Conservation (phyloP, 305 asterid genomes). For the Galium porrigens region DNA sequence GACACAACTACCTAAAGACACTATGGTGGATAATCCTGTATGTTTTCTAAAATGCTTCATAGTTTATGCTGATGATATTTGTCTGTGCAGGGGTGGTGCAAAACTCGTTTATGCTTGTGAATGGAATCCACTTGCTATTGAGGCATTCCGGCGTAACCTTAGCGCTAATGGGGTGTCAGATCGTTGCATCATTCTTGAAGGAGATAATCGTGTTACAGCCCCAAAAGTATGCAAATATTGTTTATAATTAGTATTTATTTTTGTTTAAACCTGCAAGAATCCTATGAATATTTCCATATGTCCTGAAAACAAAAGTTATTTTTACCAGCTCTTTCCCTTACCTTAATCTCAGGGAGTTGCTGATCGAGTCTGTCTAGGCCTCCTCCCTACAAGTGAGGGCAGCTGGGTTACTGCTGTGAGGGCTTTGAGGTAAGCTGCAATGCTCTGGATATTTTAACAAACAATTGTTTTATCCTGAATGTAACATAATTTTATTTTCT, state of each 20-base stretch:
- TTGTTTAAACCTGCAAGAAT: background rate
- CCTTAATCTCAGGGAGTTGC: conserved; percentile 62
- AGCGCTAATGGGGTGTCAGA: conserved; percentile 61
- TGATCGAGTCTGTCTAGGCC: conserved; percentile 85
- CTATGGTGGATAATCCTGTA: background rate
- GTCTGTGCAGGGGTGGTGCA: conserved; percentile 55
- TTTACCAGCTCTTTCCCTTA: background rate
- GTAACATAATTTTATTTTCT: background rate
- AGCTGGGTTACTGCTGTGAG: conserved; percentile 81
- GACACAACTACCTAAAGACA: background rate
- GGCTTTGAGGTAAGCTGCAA: conserved; percentile 48
- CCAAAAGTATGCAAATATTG: conserved; percentile 47
- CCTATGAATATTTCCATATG: background rate
- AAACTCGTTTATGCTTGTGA: conserved; percentile 89
- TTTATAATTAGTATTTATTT: background rate
- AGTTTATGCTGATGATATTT: conserved; percentile 12
- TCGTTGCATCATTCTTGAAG: conserved; percentile 72
- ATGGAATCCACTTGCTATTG: conserved; percentile 86
- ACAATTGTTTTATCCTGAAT: background rate
- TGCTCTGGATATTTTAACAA: conserved; percentile 1
- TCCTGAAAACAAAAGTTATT: background rate
- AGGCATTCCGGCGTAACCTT: conserved; percentile 72
- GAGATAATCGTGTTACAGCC: conserved; percentile 71
- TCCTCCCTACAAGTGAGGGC: conserved; percentile 79
- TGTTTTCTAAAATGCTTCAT: conserved; percentile 12